Percentiles rank a stretch among this genome's conserved stretches.
Evolutionary conservation across 1,284 basidiomycete genomes (phyloP).

Genomic region (Peniophora sp.): DNA sequence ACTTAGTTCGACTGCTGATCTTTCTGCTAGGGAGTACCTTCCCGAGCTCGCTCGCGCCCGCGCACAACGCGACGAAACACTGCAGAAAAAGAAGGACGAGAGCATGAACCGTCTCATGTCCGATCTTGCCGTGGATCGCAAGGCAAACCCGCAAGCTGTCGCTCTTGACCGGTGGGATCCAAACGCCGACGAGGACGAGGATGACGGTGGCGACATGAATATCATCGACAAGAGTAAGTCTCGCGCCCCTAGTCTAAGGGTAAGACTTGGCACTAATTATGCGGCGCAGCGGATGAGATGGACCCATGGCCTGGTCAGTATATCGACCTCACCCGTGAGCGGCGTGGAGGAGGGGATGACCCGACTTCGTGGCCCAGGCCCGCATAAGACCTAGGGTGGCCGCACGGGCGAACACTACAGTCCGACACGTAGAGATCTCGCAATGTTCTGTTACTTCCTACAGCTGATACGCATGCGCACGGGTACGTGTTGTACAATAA

Average conservation of each 20-base stretch:
- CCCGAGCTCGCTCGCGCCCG: constrained; percentile 79
- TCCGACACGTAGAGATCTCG: too few species aligned
- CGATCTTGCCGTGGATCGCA: constrained; percentile 74
- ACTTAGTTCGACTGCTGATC: constrained; percentile 3
- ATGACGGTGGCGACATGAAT: constrained; percentile 55
- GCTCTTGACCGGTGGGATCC: constrained; percentile 50
- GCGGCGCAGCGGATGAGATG: constrained; percentile 34
- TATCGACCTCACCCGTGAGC: constrained; percentile 53
- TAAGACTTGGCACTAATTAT: neutral
- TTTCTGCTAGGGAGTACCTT: constrained; percentile 68
- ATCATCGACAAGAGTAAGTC: constrained; percentile 58
- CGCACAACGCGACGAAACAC: constrained; percentile 49
- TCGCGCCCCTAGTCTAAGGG: neutral
- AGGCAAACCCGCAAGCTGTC: constrained; percentile 46
- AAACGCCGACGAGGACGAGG: constrained; percentile 46
- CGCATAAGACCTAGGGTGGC: constrained; percentile 15
- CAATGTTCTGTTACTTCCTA: too few species aligned
- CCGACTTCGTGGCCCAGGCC: constrained; percentile 61
- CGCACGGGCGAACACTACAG: neutral
- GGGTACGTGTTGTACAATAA: too few species aligned
- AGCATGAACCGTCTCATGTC: constrained; percentile 80
- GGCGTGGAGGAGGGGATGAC: constrained; percentile 35
- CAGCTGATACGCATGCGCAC: too few species aligned
- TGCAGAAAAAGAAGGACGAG: constrained; percentile 67
- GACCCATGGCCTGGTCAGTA: constrained; percentile 64